Evolutionary conservation across 2,329 filamentous ascomycete species (phyloP).

Genomic region (Colletotrichum chrysophilum): DNA sequence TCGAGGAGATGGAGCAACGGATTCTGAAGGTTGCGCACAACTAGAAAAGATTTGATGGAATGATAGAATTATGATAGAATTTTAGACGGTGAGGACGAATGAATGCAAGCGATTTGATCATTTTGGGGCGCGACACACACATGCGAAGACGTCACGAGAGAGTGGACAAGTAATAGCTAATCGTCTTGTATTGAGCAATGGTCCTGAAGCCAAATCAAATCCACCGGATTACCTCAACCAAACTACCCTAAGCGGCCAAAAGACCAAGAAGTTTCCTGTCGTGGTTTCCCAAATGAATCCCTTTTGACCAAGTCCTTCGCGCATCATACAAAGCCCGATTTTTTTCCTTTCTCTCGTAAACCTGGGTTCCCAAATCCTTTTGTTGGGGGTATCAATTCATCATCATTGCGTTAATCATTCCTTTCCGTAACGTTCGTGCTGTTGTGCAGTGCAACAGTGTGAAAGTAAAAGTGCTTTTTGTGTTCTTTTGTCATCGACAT

Average conservation of each 20-base stretch:
- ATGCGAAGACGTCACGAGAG: background rate
- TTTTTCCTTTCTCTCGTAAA: background rate
- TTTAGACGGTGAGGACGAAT: background rate
- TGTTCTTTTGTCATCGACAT: background rate
- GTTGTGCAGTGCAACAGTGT: background rate
- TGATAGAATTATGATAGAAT: background rate
- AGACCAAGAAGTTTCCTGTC: background rate
- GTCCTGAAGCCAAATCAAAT: background rate
- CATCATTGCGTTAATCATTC: background rate
- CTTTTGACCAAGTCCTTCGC: background rate
- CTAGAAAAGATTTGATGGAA: background rate
- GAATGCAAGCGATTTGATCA: background rate
- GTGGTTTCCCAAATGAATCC: background rate
- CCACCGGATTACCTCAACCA: constrained; percentile 1
- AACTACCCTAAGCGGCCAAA: background rate
- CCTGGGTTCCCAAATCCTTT: background rate
- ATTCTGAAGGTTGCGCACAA: constrained; percentile 57
- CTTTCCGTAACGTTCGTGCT: background rate
- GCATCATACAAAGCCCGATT: background rate
- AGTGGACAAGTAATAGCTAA: background rate
- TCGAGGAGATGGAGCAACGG: constrained; percentile 75
- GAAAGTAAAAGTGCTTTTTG: background rate
- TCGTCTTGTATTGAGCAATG: background rate
- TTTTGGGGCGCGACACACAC: background rate
- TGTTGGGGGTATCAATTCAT: background rate